Evolutionary conservation across 129 eudicot genomes (phyloP), one percentile per base, ranked within the genome.

Genomic region (Artemisia tridentata): DNA sequence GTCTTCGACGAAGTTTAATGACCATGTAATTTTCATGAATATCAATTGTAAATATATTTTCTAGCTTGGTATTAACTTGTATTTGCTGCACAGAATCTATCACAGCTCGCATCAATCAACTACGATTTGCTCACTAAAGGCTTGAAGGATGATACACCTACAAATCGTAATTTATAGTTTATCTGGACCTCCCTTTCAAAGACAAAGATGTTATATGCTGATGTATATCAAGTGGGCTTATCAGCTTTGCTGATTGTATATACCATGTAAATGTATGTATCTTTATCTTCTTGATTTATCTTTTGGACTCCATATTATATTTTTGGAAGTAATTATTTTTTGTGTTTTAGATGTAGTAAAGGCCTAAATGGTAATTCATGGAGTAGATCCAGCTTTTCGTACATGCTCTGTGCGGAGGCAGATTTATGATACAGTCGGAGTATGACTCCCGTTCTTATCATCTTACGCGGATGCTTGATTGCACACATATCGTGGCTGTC

Each of bases 81-180:
- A 14, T 71, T 45, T 53, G 63, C 13, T 25, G 29, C 90, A 92
- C 90, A 92, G 98, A 92, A 92, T 87, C 86, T 92, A 15, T 92
- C 98, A 46, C 96, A 92, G 78, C 96, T 92, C 14, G 98, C 98
- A 34, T 89, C 98, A 25, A 92, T 92, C 79, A 92, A 92, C 65
- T 92, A 92, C 52, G 98, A 92, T 81, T 72, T 92, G 77, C 92
- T 92, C 62, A 78, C 79, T n/a, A 92, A 87, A 76, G 97, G 97
- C 15, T 88, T 85, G 82, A 92, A 89, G 73, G 98, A 92, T 18
- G 96, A 92, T 73, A 81, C 75, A 2, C 84, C 90, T 4, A 12
- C 95, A 71, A 81, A 82, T 72, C 84, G 78, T 4, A 79, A 75
- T 86, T 57, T 71, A 69, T 83, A 70, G 20, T 52, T n/a, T 45